A percentile compares a stretch with the other conserved stretches of the same genome.
These are phyloP conservation scores for Chrysanthemum makinoi DNA, from an alignment of 129 eudicot species.

Conservation along the genomic window DNA sequence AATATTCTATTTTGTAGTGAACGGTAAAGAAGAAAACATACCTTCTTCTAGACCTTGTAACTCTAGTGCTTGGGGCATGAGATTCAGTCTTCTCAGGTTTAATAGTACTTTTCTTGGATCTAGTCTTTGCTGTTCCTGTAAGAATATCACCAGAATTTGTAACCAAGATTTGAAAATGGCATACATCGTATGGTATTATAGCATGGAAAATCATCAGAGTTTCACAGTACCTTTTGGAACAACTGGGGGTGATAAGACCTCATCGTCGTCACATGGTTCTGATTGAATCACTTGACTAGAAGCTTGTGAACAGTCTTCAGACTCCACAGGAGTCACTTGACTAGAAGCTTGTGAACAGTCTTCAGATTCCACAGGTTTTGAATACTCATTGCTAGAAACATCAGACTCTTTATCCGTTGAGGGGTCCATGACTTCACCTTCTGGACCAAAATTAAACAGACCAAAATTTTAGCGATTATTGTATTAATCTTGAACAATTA, in stretches of 20 bases:
- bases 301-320: constrained; percentile 43
- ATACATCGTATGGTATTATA: background rate
- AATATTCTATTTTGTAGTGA: background rate
- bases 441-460: constrained; percentile 32
- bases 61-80: constrained; percentile 40
- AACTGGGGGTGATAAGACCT: constrained; percentile 59
- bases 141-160: constrained; percentile 8
- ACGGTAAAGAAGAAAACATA: constrained; percentile 18
- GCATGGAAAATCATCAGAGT: background rate
- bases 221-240: constrained; percentile 49
- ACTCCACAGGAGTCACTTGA: constrained; percentile 19
- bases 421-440: constrained; percentile 52
- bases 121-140: constrained; percentile 52
- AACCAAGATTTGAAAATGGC: background rate
- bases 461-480: background rate
- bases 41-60: constrained; percentile 64
- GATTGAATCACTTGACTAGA: constrained; percentile 58
- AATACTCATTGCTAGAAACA: background rate
- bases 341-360: background rate
- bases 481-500: background rate
- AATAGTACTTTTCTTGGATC: constrained; percentile 44
- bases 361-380: constrained; percentile 8
- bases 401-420: constrained; percentile 29
- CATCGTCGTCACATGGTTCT: constrained; percentile 51
- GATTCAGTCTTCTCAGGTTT: constrained; percentile 37